A percentile compares a stretch with the other conserved stretches of the same genome.
phyloP scores from a whole-genome alignment of 805 yeast genomes.

The Isabelozyma heimii region DNA sequence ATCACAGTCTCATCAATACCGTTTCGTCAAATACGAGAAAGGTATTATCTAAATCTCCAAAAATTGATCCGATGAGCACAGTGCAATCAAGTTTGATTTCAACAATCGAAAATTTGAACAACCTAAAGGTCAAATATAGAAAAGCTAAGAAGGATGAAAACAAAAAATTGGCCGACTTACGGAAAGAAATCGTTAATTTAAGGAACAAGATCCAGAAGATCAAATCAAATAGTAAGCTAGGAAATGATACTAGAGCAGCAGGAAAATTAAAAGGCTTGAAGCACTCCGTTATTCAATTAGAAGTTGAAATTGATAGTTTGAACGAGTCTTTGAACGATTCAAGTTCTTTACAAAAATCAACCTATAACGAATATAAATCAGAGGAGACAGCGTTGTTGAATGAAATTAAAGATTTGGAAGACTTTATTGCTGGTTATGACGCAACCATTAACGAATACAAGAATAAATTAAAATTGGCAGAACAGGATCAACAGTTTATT shows the following conservation, averaged over 20 bases:
- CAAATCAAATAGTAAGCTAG: slow-evolving; percentile 18
- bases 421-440: slow-evolving; percentile 20
- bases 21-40: slow-evolving; percentile 14
- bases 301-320: slow-evolving; percentile 28
- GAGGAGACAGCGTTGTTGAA: slow-evolving; percentile 15
- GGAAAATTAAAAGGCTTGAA: slow-evolving; percentile 40
- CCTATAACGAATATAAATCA: slow-evolving; percentile 10
- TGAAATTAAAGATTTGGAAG: slow-evolving; percentile 21
- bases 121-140: slow-evolving; percentile 20
- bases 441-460: slow-evolving; percentile 17
- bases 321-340: slow-evolving; percentile 13
- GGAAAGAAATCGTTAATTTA: slow-evolving; percentile 30
- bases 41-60: slow-evolving; percentile 23
- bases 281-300: slow-evolving; percentile 37
- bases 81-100: slow-evolving; percentile 32
- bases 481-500: slow-evolving; percentile 18
- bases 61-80: slow-evolving; percentile 26
- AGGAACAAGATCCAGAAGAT: slow-evolving; percentile 19
- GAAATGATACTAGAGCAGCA: slow-evolving; percentile 26
- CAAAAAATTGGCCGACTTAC: slow-evolving; percentile 28
- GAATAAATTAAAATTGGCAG: slow-evolving; percentile 16
- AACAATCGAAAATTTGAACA: slow-evolving; percentile 23
- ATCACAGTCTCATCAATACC: slow-evolving; percentile 28
- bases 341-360: slow-evolving; percentile 8
- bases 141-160: slow-evolving; percentile 38